These are phyloP conservation scores for Chaetomium sp. DNA, from an alignment of 2,329 filamentous ascomycete species.

Conservation along the genomic window DNA sequence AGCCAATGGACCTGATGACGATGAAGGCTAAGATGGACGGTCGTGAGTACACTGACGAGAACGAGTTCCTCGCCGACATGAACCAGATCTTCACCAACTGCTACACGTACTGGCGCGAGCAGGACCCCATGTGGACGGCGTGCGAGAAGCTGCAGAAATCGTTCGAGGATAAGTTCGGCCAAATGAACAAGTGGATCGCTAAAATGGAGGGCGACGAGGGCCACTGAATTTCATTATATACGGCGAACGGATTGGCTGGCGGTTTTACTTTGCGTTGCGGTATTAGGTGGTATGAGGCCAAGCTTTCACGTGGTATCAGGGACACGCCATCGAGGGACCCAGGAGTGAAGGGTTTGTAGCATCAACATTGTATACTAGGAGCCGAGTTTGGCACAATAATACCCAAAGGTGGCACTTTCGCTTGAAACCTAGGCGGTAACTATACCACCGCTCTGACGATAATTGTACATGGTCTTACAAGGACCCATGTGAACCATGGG, in stretches of 20 bases:
- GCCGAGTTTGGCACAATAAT: background rate
- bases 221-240: background rate
- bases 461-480: background rate
- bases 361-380: conserved; percentile 1
- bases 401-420: background rate
- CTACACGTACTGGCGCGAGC: conserved; percentile 55
- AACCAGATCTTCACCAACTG: conserved; percentile 58
- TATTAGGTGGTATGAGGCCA: too few species aligned
- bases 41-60: conserved; percentile 43
- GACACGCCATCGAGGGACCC: too few species aligned
- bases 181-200: conserved; percentile 54
- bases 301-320: too few species aligned
- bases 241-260: too few species aligned
- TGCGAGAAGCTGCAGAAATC: conserved; percentile 53
- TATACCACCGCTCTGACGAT: background rate
- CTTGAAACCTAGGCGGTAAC: background rate
- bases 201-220: conserved; percentile 44
- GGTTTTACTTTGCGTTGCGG: too few species aligned
- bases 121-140: conserved; percentile 47
- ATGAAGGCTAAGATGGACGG: conserved; percentile 55
- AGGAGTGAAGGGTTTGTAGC: background rate
- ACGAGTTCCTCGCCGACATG: conserved; percentile 52
- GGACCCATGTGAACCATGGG: background rate
- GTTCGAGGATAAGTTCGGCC: conserved; percentile 40
- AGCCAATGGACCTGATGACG: conserved; percentile 55